Conservation (phyloP, 345 rosid genomes). For the Euphorbia tirucalli region DNA sequence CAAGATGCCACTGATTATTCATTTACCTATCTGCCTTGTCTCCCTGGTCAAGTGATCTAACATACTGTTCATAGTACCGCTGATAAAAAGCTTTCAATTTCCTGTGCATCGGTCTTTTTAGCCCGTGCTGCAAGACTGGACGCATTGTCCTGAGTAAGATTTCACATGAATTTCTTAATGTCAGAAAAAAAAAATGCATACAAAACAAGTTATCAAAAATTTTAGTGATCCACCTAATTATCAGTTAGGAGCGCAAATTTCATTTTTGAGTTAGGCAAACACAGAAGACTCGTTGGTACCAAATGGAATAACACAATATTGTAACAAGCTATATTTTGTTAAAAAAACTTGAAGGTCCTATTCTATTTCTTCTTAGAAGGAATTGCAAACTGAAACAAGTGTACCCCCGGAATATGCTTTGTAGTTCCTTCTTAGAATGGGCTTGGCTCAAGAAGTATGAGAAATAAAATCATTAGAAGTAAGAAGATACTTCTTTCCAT, state of each 20-base stretch:
- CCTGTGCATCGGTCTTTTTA: slow-evolving; percentile 92
- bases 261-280: not conserved
- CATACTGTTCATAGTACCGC: slow-evolving; percentile 88
- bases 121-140: slow-evolving; percentile 92
- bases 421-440: no score
- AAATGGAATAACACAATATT: no score
- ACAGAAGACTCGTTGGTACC: not conserved
- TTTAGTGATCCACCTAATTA: not conserved
- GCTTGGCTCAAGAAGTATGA: no score
- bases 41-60: slow-evolving; percentile 85
- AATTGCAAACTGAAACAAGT: no score
- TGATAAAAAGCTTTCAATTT: slow-evolving; percentile 91
- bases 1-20: slow-evolving; percentile 6
- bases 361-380: no score
- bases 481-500: no score
- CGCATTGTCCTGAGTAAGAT: slow-evolving; percentile 64
- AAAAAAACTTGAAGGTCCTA: no score
- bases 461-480: no score
- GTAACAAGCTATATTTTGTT: no score
- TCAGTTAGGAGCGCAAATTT: no score
- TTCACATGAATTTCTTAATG: slow-evolving; percentile 10
- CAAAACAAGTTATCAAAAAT: not conserved
- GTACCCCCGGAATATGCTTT: no score
- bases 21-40: slow-evolving; percentile 93
- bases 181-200: not conserved